Conservation (phyloP, 257 asterid genomes). For the Verbena officinalis region DNA sequence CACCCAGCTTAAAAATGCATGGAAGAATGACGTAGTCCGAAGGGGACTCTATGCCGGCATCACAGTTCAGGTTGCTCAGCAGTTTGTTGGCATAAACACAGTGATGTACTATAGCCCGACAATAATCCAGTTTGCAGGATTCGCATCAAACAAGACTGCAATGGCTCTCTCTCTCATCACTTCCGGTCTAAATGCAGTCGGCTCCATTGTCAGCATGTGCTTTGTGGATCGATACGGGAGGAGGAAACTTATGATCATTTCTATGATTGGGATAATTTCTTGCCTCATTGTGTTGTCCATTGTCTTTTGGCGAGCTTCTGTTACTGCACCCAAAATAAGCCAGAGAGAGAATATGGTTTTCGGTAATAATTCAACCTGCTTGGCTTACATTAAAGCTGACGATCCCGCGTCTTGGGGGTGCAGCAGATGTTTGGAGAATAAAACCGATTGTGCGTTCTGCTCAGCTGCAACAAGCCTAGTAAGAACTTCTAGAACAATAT, state of each 20-base stretch:
- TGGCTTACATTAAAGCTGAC: slow-evolving; percentile 33
- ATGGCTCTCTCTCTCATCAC: slow-evolving; percentile 43
- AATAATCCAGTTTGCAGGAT: slow-evolving; percentile 44
- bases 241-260: slow-evolving; percentile 40
- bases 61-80: slow-evolving; percentile 38
- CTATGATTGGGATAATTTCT: slow-evolving; percentile 40
- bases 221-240: slow-evolving; percentile 41
- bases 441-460: slow-evolving; percentile 46
- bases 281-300: slow-evolving; percentile 28
- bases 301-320: slow-evolving; percentile 39
- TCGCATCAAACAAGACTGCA: slow-evolving; percentile 40
- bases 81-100: too few relatives aligned
- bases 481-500: slow-evolving; percentile 20
- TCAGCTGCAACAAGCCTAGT: slow-evolving; percentile 35
- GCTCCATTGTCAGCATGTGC: slow-evolving; percentile 38
- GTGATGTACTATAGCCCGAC: too few relatives aligned
- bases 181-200: slow-evolving; percentile 38
- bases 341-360: slow-evolving; percentile 33
- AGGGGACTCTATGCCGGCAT: slow-evolving; percentile 38
- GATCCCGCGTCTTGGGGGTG: slow-evolving; percentile 51
- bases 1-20: slow-evolving; percentile 15
- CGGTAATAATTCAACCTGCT: slow-evolving; percentile 54
- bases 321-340: slow-evolving; percentile 44
- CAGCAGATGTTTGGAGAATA: slow-evolving; percentile 43
- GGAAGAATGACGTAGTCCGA: slow-evolving; percentile 37